phyloP scores from a whole-genome alignment of 306 rosid species.

The Cicer bijugum region DNA sequence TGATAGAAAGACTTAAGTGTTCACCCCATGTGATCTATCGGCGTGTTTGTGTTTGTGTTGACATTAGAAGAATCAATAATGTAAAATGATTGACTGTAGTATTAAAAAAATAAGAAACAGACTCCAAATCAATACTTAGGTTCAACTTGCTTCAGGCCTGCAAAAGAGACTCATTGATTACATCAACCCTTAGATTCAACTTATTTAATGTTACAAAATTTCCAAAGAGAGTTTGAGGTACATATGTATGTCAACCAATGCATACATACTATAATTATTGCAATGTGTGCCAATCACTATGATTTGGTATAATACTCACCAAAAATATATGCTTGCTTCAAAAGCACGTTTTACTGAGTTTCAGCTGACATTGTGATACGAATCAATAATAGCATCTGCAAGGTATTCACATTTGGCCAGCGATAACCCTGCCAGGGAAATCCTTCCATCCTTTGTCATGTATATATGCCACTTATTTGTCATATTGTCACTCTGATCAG shows the following conservation, averaged over 20 bases:
- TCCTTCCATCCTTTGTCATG: constrained; percentile 99
- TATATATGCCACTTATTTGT: constrained; percentile 93
- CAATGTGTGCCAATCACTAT: constrained; percentile 31
- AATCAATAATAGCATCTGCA: constrained; percentile 93
- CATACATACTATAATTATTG: constrained; percentile 45
- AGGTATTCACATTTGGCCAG: constrained; percentile 90
- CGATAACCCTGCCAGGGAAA: constrained; percentile 91
- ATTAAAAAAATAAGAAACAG: constrained; percentile 7
- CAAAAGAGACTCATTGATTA: constrained; percentile 22
- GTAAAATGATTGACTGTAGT: neutral
- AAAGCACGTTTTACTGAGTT: constrained; percentile 36
- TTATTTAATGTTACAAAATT: constrained; percentile 46
- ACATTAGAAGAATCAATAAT: neutral
- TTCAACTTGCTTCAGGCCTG: constrained; percentile 33
- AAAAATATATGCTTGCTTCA: constrained; percentile 46
- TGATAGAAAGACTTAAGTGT: neutral
- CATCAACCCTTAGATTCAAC: constrained; percentile 35
- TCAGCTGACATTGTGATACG: constrained; percentile 84
- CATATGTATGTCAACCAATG: constrained; percentile 32
- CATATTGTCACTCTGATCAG: constrained; percentile 82
- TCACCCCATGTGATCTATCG: neutral
- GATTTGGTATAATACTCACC: constrained; percentile 46
- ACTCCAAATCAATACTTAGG: constrained; percentile 6
- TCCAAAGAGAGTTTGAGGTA: constrained; percentile 35
- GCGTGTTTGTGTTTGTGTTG: neutral